A percentile compares a stretch with the other conserved stretches of the same genome.
phyloP scores from a whole-genome alignment of 257 asterid species.

The Ophiorrhiza pumila region DNA sequence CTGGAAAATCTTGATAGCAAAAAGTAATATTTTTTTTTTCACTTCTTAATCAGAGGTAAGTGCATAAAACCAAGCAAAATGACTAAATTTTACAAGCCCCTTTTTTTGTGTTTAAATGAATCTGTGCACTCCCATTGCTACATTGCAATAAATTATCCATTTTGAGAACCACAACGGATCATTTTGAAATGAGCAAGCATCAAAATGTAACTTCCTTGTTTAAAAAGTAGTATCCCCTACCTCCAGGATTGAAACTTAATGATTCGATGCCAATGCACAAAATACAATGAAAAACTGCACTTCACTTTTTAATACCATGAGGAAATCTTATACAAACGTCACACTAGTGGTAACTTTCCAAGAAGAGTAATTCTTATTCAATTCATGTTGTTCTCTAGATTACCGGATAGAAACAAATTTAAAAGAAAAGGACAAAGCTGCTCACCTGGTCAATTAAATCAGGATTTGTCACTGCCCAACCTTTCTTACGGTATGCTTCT shows the following conservation, averaged over 20 bases:
- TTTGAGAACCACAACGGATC: neutral
- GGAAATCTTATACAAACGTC: neutral
- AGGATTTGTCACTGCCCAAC: slow-evolving; percentile 86
- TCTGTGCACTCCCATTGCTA: neutral
- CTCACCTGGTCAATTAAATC: slow-evolving; percentile 85
- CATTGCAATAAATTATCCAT: neutral
- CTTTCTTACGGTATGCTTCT: slow-evolving; percentile 93
- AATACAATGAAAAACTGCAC: neutral
- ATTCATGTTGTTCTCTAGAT: neutral
- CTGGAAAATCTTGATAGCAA: neutral
- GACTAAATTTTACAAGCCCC: neutral
- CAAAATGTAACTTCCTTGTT: neutral
- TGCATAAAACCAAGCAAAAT: neutral
- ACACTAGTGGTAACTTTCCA: neutral
- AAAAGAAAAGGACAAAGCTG: slow-evolving; percentile 10
- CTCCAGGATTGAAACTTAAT: neutral
- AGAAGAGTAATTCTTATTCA: neutral
- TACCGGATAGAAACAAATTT: slow-evolving; percentile 1
- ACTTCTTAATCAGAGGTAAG: neutral
- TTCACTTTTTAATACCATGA: neutral
- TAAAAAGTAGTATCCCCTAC: no score
- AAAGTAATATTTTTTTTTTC: neutral
- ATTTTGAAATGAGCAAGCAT: neutral
- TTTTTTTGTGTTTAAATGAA: neutral
- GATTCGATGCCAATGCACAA: neutral